These are phyloP conservation scores for Pythium phragmitis DNA, from an alignment of 352 stramenopile genomes.

Conservation along the genomic window DNA sequence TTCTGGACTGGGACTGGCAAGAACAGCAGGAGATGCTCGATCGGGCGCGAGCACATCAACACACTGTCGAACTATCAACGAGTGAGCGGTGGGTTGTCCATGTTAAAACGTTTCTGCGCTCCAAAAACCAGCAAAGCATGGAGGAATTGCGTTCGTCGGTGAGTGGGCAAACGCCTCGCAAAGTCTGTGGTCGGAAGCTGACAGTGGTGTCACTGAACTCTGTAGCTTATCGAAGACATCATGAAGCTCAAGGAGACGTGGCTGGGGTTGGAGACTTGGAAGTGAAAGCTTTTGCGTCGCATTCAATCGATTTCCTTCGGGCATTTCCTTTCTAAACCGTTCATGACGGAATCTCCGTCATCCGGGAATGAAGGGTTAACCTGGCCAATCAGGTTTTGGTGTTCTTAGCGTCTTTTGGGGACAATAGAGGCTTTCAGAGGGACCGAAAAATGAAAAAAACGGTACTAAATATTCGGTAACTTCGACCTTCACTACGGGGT, in stretches of 20 bases:
- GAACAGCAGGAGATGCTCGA: conserved; percentile 40
- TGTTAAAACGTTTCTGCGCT: conserved; percentile 57
- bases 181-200: conserved; percentile 17
- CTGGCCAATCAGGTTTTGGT: too few species aligned
- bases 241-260: conserved; percentile 55
- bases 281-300: not conserved
- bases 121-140: conserved; percentile 34
- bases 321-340: too few species aligned
- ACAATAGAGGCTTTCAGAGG: too few species aligned
- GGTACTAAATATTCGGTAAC: too few species aligned
- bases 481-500: too few species aligned
- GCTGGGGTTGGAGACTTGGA: not conserved
- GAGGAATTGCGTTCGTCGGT: conserved; percentile 41
- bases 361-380: too few species aligned
- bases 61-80: conserved; percentile 46
- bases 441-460: too few species aligned
- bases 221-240: conserved; percentile 69
- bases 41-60: conserved; percentile 31
- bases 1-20: conserved; percentile 10
- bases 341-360: too few species aligned
- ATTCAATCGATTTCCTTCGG: too few species aligned
- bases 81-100: conserved; percentile 56
- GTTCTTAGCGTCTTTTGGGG: too few species aligned
- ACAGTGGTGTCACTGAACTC: not conserved
- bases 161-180: conserved; percentile 31